A percentile compares a stretch with the other conserved stretches of the same genome.
These are phyloP conservation scores for Sistotremastrum niveocremeum DNA, from an alignment of 768 basidiomycete species.

Conservation along the genomic window DNA sequence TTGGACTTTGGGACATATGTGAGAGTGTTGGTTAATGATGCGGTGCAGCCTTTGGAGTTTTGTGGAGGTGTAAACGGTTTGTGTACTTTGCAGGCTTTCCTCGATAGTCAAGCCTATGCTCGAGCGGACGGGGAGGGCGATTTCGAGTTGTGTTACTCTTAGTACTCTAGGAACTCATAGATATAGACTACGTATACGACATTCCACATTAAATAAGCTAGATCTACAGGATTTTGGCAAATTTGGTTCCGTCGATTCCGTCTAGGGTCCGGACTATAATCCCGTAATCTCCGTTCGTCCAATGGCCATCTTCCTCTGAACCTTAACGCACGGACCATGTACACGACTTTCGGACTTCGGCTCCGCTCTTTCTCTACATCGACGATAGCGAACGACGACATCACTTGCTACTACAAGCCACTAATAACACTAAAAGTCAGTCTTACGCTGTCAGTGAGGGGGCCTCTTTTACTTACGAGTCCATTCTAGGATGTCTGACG, in stretches of 20 bases:
- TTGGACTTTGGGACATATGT: slow-evolving; percentile 47
- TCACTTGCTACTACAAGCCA: slow-evolving; percentile 20
- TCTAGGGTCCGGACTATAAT: too few relatives aligned
- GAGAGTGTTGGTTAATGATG: slow-evolving; percentile 70
- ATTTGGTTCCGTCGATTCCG: too few relatives aligned
- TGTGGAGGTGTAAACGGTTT: slow-evolving; percentile 44
- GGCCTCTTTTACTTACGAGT: neutral
- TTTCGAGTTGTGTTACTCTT: slow-evolving; percentile 21
- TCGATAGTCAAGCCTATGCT: slow-evolving; percentile 59
- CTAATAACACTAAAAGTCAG: slow-evolving; percentile 14
- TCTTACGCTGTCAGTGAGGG: neutral
- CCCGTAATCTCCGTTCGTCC: too few relatives aligned
- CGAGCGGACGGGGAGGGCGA: slow-evolving; percentile 56
- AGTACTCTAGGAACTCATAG: too few relatives aligned
- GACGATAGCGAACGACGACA: slow-evolving; percentile 96
- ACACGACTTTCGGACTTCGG: too few relatives aligned
- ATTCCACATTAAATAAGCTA: too few relatives aligned
- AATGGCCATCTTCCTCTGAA: too few relatives aligned
- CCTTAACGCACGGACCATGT: too few relatives aligned
- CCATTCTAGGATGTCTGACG: slow-evolving; percentile 76
- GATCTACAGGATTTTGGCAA: too few relatives aligned
- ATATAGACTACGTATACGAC: too few relatives aligned
- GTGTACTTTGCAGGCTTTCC: slow-evolving; percentile 52
- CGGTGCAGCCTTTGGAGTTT: slow-evolving; percentile 46
- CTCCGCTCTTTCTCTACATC: slow-evolving; percentile 48